Base-by-base conservation (phyloP, 257 asterid genomes). In the Fraxinus pennsylvanica region DNA sequence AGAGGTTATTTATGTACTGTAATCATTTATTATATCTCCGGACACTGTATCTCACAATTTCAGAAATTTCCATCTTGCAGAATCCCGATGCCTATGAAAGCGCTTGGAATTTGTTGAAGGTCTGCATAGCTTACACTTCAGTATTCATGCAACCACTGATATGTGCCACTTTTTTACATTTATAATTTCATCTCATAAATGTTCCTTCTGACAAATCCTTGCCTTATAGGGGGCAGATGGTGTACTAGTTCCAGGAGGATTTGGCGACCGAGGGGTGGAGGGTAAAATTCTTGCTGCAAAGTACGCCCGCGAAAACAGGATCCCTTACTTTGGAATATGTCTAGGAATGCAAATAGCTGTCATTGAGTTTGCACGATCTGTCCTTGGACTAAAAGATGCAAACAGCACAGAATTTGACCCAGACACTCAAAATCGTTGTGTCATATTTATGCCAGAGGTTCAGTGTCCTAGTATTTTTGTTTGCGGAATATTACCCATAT, bases 81-180 rank as follows among this genome's bases (percentile, higher is more conserved):
- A 94, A 84, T 75, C 94, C 96, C 27, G 90, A 80, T 74, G 92
- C 94, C 82, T 81, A 92, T 84, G 82, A 79, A 78, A 86, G 83
- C 47, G 96, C 97, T 80, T 92, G 97, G 98, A 90, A 89, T 67
- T 82, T 90, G 81, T 84, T 94, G 81, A 89, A 94, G 98, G 97
- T 92, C 47, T 41, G 92, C 15, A 43, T 43, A 10, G 52, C 57
- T 81, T 67, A 74, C 67, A 15, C 71, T 76, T 30, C 43, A 33
- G 68, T 70, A 21, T 66, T 45, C 67, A 59, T 59, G 68, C n/a
- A 14, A 17, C 17, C 71, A 70, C 77, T 52, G 33, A 43, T 82
- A 41, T 68, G 66, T 50, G 27, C 41, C 25, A n/a, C 52, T 67
- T 6, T 36, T 3, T 35, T 10, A 59, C 32, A 70, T 81, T 77